Evolutionary conservation across 331 rosid species (phyloP), one percentile per base, ranked within the genome.

Genomic region (Stylosanthes scabra): DNA sequence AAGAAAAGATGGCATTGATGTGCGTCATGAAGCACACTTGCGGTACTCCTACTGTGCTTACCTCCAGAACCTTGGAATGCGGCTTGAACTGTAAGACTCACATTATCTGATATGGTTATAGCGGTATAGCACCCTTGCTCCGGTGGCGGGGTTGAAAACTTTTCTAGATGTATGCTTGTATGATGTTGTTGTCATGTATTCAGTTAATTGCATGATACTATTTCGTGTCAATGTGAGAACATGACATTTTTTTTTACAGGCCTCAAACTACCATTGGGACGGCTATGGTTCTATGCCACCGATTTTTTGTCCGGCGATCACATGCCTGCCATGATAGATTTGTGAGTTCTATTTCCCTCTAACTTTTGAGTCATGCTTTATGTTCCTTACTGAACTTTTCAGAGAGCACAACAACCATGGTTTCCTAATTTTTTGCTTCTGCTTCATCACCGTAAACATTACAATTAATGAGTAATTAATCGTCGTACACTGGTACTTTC

Each of bases 301-400:
- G 99, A 5, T 95, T 95, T 78, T 95, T 95, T 57, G 88, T 89
- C 80, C 91, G 98, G 11, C 74, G 83, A 46, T 95, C 99, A 65
- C 99, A 95, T 80, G 99, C 99, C 74, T 92, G 85, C 82, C 98
- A 95, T 62, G 99, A 95, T 74, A 88, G 94, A 95, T 95, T 87
- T 86, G 99, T 95, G 66, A 95, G 98, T 88, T 42, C 13, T 34
- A 28, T 63, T 62, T 37, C 70, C 37, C 59, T 71, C 56, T 74
- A 6, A 49, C 68, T 64, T 68, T 64, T 46, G 50, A 40, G 59
- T 11, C 59, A 7, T 31, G 28, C 44, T 64, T 72, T 15, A 40
- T 45, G 15, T 45, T 59, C 79, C 64, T 52, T 58, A 16, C 14
- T 31, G 20, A 49, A 25, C 71, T 42, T 20, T 70, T 63, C 16